Base-by-base conservation (phyloP, 225 moss, liverwort and hornwort genomes). In the Physcomitrium patens region DNA sequence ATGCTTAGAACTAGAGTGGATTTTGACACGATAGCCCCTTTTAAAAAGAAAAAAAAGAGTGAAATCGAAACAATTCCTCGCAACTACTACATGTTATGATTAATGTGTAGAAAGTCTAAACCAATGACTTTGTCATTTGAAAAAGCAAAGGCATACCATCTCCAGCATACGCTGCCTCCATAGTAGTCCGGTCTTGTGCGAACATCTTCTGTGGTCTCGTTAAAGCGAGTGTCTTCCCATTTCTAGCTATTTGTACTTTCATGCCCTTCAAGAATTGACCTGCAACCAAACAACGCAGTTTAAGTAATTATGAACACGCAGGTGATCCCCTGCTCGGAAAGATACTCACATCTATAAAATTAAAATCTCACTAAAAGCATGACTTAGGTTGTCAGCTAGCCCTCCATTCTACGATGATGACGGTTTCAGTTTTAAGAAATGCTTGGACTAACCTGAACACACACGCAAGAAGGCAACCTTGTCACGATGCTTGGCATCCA, bases 201-300 rank as follows among this genome's bases (percentile, higher is more conserved):
- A 96, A 96, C 96, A 96, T 96, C 83, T 96, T 96, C 80, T 96
- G 94, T 76, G 96, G 96, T 73, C 96, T 94, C 65, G 94, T 91
- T 67, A 96, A 80, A 69, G 92, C 84, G 41, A 96, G 86, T 41
- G 86, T 90, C 84, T 96, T 96, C 27, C 93, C 90, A 70, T 89
- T 96, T 69, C 96, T 91, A 62, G 96, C 96, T 64, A 96, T 80
- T 79, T 94, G 96, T 15, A 96, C 94, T 85, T 96, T 96, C 96
- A 96, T 94, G 68, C 96, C 94, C 74, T 94, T 96, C 16, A 49
- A 71, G 63, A 96, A 96, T 63, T 91, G 92, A 81, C 93, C 93
- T 93, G 88, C 74, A 79, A 27, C 68, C 74, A 48, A 57, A 77
- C 43, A 65, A 74, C 8, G 24, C 64, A 37, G 9, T 63, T 63